Evolutionary conservation across 768 basidiomycete species (phyloP), one percentile per base, ranked within the genome.

Genomic region (Mycena maculata): DNA sequence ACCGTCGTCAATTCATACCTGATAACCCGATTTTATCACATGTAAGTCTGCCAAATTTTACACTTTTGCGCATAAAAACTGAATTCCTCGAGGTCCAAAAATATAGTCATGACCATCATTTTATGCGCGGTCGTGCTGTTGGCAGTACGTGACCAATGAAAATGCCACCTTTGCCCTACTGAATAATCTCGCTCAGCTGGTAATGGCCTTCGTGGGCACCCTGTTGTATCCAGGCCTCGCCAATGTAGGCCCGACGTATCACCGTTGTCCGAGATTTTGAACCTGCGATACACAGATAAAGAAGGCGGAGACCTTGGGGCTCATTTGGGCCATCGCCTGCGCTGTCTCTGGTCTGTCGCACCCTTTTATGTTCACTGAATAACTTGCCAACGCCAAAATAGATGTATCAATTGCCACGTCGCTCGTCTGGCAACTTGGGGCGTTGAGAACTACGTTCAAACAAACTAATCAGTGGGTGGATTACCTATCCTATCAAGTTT

Each of bases 401-500:
- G 63, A 65, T 52, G 48, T 65, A 22, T 38, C 38, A 4, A 65
- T 65, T 18, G 56, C 56, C 27, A 6, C 10, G 9, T 25, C 63
- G 2, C 63, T 65, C n/a, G 27, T 65, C 20, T 58, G 47, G 38
- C 58, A n/a, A 10, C 48, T 58, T 4, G 38, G 41, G 6, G n/a
- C 47, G 22, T 48, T 57, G 54, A 64, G 23, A 36, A 41, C 44
- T 12, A 41, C 1, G 3, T 56, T 64, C 55, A 49, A 42, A 18
- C 25, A 25, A 16, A 65, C 63, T 3, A 49, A 58, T 23, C 38
- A 28, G 63, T 65, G 28, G 9, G 56, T 41, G 33, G n/a, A n/a
- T n/a, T n/a, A n/a, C n/a, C 25, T 16, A 42, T 57, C 41, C 18
- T 42, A 16, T 42, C 18, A 7, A 5, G 41, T 9, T 5, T 22